Evolutionary conservation across 2,329 filamentous ascomycete genomes (phyloP).

Genomic region (Penicillium frequentans): DNA sequence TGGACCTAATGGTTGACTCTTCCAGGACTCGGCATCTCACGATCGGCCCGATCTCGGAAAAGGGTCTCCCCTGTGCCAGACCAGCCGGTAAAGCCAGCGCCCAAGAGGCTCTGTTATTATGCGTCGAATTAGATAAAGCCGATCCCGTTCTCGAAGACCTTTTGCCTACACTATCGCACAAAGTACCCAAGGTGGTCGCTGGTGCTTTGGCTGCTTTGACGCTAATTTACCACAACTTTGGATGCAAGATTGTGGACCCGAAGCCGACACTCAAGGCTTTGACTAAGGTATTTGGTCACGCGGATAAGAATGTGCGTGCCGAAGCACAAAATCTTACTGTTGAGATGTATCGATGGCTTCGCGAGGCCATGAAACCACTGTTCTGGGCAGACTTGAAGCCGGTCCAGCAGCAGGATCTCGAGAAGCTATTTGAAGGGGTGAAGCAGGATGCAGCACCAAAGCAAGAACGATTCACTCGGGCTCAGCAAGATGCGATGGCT

Average conservation of each 20-base stretch:
- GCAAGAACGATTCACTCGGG: slow-evolving; percentile 82
- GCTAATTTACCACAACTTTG: slow-evolving; percentile 87
- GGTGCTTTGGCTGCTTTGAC: slow-evolving; percentile 75
- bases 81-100: slow-evolving; percentile 85
- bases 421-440: slow-evolving; percentile 90
- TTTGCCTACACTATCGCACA: slow-evolving; percentile 77
- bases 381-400: slow-evolving; percentile 96
- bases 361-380: slow-evolving; percentile 96
- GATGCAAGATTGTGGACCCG: slow-evolving; percentile 89
- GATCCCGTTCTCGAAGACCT: slow-evolving; percentile 88
- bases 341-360: slow-evolving; percentile 94
- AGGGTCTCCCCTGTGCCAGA: slow-evolving; percentile 83
- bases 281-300: slow-evolving; percentile 90
- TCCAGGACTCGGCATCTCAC: slow-evolving; percentile 70
- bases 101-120: slow-evolving; percentile 81
- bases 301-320: slow-evolving; percentile 95
- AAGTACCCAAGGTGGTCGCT: slow-evolving; percentile 85
- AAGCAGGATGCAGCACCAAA: slow-evolving; percentile 85
- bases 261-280: slow-evolving; percentile 86
- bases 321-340: slow-evolving; percentile 89
- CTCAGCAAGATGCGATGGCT: slow-evolving; percentile 82
- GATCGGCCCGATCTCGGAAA: slow-evolving; percentile 80
- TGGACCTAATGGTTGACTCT: slow-evolving; percentile 4
- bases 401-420: slow-evolving; percentile 90
- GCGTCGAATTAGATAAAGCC: slow-evolving; percentile 84